Evolutionary conservation across 2,329 filamentous ascomycete genomes (phyloP).

Genomic region (Cytospora schulzeri): DNA sequence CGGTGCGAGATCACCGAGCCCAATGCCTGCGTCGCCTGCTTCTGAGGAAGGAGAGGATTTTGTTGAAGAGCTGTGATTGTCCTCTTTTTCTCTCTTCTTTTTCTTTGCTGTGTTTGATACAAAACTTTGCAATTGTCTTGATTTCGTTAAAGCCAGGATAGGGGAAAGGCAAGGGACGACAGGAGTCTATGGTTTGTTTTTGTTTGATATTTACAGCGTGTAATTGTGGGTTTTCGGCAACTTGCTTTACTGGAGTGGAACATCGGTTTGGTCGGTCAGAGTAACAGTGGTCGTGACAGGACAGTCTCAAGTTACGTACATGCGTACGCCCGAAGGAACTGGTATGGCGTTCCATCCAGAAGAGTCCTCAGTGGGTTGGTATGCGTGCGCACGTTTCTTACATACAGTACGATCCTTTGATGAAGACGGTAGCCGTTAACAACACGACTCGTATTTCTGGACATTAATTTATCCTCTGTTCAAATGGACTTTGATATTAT

Average conservation of each 20-base stretch:
- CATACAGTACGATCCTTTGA: background rate
- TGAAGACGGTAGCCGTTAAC: background rate
- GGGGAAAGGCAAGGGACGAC: background rate
- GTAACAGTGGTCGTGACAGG: background rate
- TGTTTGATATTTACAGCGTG: slow-evolving; percentile 11
- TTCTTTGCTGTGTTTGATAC: background rate
- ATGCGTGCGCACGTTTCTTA: background rate
- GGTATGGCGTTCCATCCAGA: background rate
- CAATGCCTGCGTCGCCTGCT: slow-evolving; percentile 21
- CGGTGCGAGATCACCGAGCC: slow-evolving; percentile 19
- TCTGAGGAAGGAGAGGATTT: slow-evolving; percentile 13
- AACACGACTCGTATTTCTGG: background rate
- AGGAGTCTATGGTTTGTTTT: background rate
- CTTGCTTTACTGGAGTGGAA: slow-evolving; percentile 6
- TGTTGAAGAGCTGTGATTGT: slow-evolving; percentile 10
- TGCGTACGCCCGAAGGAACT: background rate
- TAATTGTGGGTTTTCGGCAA: background rate
- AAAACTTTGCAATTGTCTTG: background rate
- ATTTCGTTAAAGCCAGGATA: slow-evolving; percentile 10
- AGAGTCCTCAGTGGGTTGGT: background rate
- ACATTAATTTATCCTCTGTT: background rate
- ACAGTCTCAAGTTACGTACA: background rate
- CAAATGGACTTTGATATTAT: background rate
- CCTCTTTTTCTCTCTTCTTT: too few species aligned
- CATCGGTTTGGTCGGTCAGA: background rate